These are phyloP conservation scores for Chrysosphaeria jannelii DNA, from an alignment of 2,329 filamentous ascomycete species.

Conservation along the genomic window DNA sequence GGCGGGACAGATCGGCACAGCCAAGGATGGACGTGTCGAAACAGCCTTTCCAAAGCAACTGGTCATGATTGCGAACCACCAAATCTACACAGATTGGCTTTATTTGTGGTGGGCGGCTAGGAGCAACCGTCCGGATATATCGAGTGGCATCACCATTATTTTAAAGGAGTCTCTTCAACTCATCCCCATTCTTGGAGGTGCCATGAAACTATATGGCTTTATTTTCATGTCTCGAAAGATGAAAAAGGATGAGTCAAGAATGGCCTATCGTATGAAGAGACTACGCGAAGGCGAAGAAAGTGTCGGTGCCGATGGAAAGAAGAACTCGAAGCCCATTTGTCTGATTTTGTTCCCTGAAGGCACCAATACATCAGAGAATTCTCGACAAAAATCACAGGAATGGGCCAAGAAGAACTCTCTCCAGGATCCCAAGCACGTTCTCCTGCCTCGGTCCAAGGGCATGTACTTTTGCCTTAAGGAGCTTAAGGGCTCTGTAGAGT, in stretches of 20 bases:
- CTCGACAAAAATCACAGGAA: constrained; percentile 33
- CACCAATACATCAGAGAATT: constrained; percentile 48
- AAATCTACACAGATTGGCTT: constrained; percentile 73
- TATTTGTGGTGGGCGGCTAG: constrained; percentile 92
- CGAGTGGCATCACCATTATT: constrained; percentile 72
- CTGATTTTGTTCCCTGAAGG: constrained; percentile 67
- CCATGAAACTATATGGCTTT: constrained; percentile 67
- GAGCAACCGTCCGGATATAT: constrained; percentile 41
- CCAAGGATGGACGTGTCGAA: constrained; percentile 39
- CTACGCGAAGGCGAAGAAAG: constrained; percentile 28
- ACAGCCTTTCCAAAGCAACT: constrained; percentile 58
- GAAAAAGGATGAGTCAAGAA: constrained; percentile 45
- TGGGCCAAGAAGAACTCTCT: constrained; percentile 55
- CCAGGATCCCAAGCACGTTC: constrained; percentile 39
- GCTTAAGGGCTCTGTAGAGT: constrained; percentile 43
- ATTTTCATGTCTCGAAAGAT: constrained; percentile 82
- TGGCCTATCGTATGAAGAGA: constrained; percentile 42
- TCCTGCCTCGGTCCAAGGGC: constrained; percentile 56
- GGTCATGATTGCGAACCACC: constrained; percentile 66
- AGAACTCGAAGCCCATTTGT: constrained; percentile 59
- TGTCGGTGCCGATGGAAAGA: constrained; percentile 19
- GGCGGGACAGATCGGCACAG: constrained; percentile 39
- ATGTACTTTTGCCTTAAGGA: constrained; percentile 53
- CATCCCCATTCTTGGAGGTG: constrained; percentile 50
- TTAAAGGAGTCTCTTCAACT: constrained; percentile 64